Percentiles rank a stretch among this genome's conserved stretches.
Conservation (phyloP, 805 yeast genomes). For the Candida anglica region DNA sequence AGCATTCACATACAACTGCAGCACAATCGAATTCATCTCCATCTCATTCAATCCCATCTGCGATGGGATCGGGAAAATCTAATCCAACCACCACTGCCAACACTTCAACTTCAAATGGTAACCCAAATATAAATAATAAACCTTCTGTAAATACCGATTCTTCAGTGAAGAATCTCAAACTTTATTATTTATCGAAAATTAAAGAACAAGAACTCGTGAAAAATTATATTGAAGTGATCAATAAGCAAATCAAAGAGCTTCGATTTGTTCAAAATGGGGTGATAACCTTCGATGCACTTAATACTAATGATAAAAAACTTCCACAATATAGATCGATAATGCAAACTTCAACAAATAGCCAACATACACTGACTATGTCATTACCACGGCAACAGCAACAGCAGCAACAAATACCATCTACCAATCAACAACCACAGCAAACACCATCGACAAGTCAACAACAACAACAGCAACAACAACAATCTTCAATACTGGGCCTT, state of each 20-base stretch:
- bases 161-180: slow-evolving; percentile 23
- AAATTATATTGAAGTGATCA: slow-evolving; percentile 38
- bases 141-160: not conserved
- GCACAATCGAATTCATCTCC: not conserved
- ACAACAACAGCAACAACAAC: not conserved
- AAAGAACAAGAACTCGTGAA: slow-evolving; percentile 41
- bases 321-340: too few relatives aligned
- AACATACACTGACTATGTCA: too few relatives aligned
- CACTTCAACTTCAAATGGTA: not conserved
- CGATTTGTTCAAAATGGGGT: slow-evolving; percentile 41
- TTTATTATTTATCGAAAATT: slow-evolving; percentile 29
- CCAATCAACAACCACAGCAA: not conserved
- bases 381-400: not conserved
- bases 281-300: slow-evolving; percentile 38
- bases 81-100: not conserved
- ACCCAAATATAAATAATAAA: not conserved
- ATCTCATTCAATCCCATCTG: not conserved
- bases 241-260: slow-evolving; percentile 40
- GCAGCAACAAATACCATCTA: not conserved
- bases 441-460: not conserved
- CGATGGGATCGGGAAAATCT: not conserved
- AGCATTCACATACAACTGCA: not conserved
- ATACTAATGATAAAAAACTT: slow-evolving; percentile 12
- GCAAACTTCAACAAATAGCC: too few relatives aligned
- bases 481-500: not conserved